A percentile compares a stretch with the other conserved stretches of the same genome.
phyloP scores from a whole-genome alignment of 331 rosid species.

The Erythrophleum ivorense region DNA sequence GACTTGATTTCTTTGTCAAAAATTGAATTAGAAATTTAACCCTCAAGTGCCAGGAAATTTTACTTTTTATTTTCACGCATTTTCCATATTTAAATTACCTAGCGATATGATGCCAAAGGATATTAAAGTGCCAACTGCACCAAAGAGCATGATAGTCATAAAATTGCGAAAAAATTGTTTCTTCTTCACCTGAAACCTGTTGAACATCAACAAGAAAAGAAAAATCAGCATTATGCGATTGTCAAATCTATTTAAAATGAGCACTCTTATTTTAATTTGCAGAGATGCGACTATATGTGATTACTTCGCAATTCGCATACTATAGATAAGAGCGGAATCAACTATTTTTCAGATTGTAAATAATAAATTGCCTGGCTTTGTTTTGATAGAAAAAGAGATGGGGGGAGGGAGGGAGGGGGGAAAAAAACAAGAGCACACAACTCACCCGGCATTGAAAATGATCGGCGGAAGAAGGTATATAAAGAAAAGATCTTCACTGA shows the following conservation, averaged over 20 bases:
- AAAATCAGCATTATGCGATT: constrained; percentile 6
- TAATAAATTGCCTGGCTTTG: neutral
- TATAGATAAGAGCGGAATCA: neutral
- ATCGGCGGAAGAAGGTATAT: constrained; percentile 99
- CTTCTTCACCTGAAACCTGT: constrained; percentile 97
- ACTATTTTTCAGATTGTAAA: constrained; percentile 3
- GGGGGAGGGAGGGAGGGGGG: too few species aligned
- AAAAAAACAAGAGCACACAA: neutral
- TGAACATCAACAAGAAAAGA: constrained; percentile 36
- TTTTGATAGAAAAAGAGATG: neutral
- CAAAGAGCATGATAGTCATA: constrained; percentile 88
- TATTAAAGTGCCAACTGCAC: constrained; percentile 92
- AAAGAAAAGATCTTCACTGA: constrained; percentile 94
- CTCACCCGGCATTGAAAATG: constrained; percentile 97
- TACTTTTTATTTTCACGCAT: neutral
- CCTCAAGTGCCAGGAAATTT: neutral
- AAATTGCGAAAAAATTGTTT: constrained; percentile 93
- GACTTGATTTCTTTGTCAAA: constrained; percentile 1
- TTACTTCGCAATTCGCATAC: neutral
- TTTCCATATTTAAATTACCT: constrained; percentile 53
- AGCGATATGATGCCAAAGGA: constrained; percentile 86
- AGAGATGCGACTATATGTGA: neutral
- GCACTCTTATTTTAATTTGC: neutral
- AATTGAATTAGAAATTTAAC: neutral
- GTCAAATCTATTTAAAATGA: neutral